A percentile compares a stretch with the other conserved stretches of the same genome.
Conservation (phyloP, 2,329 filamentous ascomycete species). For the Ascochyta fabae region DNA sequence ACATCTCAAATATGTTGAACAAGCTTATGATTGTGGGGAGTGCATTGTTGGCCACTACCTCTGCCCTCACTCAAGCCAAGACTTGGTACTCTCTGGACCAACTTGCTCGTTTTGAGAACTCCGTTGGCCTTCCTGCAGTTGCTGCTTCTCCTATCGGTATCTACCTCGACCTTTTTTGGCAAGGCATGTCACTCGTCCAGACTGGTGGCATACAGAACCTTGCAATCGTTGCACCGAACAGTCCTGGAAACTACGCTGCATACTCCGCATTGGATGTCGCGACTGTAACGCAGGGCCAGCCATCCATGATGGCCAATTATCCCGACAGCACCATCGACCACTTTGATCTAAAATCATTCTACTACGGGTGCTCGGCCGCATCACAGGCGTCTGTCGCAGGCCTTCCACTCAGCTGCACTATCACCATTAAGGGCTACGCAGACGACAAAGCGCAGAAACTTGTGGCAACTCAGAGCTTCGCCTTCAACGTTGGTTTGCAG, state of each 20-base stretch:
- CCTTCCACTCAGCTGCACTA: not conserved
- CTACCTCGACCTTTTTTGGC: conserved; percentile 1
- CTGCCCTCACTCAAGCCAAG: not conserved
- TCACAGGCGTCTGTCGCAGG: not conserved
- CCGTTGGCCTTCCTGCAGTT: conserved; percentile 2
- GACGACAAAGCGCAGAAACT: not conserved
- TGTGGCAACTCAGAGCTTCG: conserved; percentile 3
- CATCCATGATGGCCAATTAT: conserved; percentile 1
- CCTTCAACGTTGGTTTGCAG: not conserved
- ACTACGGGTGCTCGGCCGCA: conserved; percentile 1
- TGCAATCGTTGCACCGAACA: not conserved
- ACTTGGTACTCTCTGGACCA: not conserved
- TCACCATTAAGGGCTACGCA: conserved; percentile 4
- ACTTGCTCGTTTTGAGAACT: conserved; percentile 7
- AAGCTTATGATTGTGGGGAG: too few relatives aligned
- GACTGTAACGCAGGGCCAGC: not conserved
- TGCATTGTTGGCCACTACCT: too few relatives aligned
- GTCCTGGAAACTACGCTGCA: conserved; percentile 1
- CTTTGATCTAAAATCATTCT: conserved; percentile 9
- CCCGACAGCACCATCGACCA: conserved; percentile 1
- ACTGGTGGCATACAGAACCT: not conserved
- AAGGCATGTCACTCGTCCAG: conserved; percentile 7
- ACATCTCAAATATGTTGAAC: too few relatives aligned
- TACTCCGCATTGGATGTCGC: not conserved
- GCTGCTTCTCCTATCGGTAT: conserved; percentile 4